A percentile compares a stretch with the other conserved stretches of the same genome.
Evolutionary conservation across 2,329 filamentous ascomycete genomes (phyloP).

Genomic region (Mycogone perniciosa): DNA sequence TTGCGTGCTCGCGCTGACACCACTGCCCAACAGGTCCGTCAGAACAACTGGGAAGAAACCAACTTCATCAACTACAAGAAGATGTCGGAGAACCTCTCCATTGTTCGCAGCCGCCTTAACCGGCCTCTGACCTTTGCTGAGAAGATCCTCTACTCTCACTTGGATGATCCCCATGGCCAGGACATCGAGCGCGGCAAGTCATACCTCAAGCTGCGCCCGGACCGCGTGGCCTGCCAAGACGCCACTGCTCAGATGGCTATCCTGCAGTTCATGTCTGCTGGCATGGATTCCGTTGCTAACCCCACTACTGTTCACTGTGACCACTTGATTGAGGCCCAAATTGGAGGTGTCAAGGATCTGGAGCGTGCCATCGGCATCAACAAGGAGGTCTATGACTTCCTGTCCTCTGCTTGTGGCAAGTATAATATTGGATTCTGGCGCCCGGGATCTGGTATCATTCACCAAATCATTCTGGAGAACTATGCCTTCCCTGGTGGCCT

Average conservation of each 20-base stretch:
- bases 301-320: conserved; percentile 97
- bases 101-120: conserved; percentile 86
- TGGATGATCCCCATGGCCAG: conserved; percentile 93
- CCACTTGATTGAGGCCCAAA: conserved; percentile 96
- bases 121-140: conserved; percentile 91
- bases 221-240: conserved; percentile 98
- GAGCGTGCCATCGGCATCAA: conserved; percentile 86
- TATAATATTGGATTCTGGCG: conserved; percentile 99
- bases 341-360: conserved; percentile 91
- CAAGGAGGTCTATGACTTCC: conserved; percentile 99
- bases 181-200: conserved; percentile 94
- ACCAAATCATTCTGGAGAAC: conserved; percentile 98
- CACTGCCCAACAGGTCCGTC: conserved; percentile 56
- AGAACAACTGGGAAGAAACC: conserved; percentile 92
- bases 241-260: conserved; percentile 99
- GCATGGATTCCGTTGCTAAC: conserved; percentile 91
- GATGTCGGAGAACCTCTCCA: conserved; percentile 93
- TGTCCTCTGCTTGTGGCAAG: conserved; percentile 89
- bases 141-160: conserved; percentile 98
- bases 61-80: conserved; percentile 99
- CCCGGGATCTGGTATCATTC: conserved; percentile 97
- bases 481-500: conserved; percentile 98
- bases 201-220: conserved; percentile 93
- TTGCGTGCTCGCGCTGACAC: conserved; percentile 14
- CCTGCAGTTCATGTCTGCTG: conserved; percentile 98